phyloP scores from a whole-genome alignment of 768 basidiomycete genomes.

The Leucocoprinus leucothites region DNA sequence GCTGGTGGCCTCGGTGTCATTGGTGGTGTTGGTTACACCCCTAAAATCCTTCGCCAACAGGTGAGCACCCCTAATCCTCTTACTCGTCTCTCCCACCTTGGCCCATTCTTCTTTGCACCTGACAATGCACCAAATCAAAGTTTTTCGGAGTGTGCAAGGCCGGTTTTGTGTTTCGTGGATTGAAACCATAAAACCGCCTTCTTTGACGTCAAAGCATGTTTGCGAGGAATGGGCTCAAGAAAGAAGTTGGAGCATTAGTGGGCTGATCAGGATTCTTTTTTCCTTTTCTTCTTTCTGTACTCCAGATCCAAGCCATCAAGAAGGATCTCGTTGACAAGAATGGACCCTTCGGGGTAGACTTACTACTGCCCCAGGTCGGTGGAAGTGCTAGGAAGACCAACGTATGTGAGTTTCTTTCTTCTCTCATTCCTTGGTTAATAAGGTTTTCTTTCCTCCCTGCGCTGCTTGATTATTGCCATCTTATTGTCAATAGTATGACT shows the following conservation, averaged over 20 bases:
- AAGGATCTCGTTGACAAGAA: slow-evolving; percentile 67
- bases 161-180: background rate
- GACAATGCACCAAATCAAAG: background rate
- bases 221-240: background rate
- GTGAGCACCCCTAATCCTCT: slow-evolving; percentile 46
- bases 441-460: too few relatives aligned
- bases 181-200: slow-evolving; percentile 3
- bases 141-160: background rate
- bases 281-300: slow-evolving; percentile 15
- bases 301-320: slow-evolving; percentile 72
- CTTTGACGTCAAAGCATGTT: slow-evolving; percentile 8
- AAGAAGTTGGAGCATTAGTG: slow-evolving; percentile 4
- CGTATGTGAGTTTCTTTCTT: slow-evolving; percentile 33
- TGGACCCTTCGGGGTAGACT: slow-evolving; percentile 87
- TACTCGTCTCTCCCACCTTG: too few relatives aligned
- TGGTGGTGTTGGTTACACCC: slow-evolving; percentile 85
- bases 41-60: slow-evolving; percentile 75
- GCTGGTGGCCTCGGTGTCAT: slow-evolving; percentile 93
- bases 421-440: slow-evolving; percentile 3
- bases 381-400: slow-evolving; percentile 90
- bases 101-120: background rate
- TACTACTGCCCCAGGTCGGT: slow-evolving; percentile 85
- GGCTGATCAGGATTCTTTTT: slow-evolving; percentile 13
- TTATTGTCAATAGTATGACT: slow-evolving; percentile 58
- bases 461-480: background rate